phyloP scores from a whole-genome alignment of 2,329 filamentous ascomycete species.

The Harringtonia lauricola region DNA sequence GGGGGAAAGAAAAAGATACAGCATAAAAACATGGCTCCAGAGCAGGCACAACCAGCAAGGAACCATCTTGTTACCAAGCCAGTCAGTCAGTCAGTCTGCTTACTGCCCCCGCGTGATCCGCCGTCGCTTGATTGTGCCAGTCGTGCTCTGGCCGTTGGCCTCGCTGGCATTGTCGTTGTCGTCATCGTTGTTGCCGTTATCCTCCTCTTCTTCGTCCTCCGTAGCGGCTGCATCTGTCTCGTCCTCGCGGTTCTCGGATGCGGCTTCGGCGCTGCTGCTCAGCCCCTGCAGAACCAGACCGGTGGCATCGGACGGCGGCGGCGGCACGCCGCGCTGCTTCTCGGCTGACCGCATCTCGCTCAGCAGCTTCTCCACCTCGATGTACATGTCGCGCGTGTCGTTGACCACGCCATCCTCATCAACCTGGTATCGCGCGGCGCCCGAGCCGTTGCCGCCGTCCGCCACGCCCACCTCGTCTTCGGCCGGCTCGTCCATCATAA shows the following conservation, averaged over 20 bases:
- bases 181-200: conserved; percentile 2
- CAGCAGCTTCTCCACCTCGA: conserved; percentile 71
- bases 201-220: conserved; percentile 7
- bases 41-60: no score
- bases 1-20: no score
- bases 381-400: conserved; percentile 81
- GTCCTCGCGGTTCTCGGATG: conserved; percentile 6
- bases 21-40: no score
- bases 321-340: conserved; percentile 33
- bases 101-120: conserved; percentile 13
- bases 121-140: conserved; percentile 15
- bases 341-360: conserved; percentile 68
- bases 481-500: conserved; percentile 33
- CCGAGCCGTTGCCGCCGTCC: conserved; percentile 20
- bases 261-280: not conserved
- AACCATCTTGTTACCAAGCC: no score
- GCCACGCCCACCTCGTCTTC: conserved; percentile 21
- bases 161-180: not conserved
- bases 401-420: conserved; percentile 81
- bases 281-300: conserved; percentile 4
- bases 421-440: conserved; percentile 47
- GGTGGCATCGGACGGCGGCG: conserved; percentile 16
- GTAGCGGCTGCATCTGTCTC: conserved; percentile 1
- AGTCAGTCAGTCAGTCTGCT: no score
- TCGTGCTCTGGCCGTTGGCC: conserved; percentile 2